Base-by-base conservation (phyloP, 2,329 filamentous ascomycete genomes). In the Aspergillus floridensis region DNA sequence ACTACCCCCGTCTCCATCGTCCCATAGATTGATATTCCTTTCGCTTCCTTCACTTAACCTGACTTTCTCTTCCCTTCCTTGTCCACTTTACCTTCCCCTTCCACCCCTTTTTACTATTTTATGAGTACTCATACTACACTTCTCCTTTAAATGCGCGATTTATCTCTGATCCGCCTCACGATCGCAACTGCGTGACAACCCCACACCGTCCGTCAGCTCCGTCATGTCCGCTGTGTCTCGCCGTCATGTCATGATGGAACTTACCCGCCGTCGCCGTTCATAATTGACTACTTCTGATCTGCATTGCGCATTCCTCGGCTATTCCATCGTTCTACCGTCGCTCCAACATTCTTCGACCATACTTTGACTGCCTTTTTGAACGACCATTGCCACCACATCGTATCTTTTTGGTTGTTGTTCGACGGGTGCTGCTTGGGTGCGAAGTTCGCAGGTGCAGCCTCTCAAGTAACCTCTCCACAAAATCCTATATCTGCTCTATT, bases 151-250 rank as follows among this genome's bases (percentile, higher is more conserved):
- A n/a, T 44, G 38, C 38, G 38, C 38, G 38, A 44, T 44, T 44
- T 44, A 44, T 44, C 8, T 44, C n/a, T 19, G 6, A 44, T 44
- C 38, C 38, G n/a, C 38, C 38, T 44, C 38, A 16, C 38, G 38
- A 44, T 44, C 16, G 38, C 38, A 44, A n/a, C 14, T 19, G 12
- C 16, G n/a, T 44, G 26, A 32, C 49, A 22, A 51, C 47, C 49
- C 49, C 14, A 19, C 12, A 35, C 32, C 52, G 38, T 22, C 22
- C 6, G 31, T 48, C 53, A n/a, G 53, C 53, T 24, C 41, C 47
- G 53, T 55, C 53, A 67, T 67, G 65, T 56, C 61, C 61, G 48
- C 58, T 57, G 49, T 59, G 26, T 58, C 63, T 59, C 63, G 63
- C 60, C 51, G 56, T 54, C 59, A 53, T 62, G 51, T 58, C 58